Conservation (phyloP, 495 filamentous ascomycete genomes). For the Hamigera avellanea region DNA sequence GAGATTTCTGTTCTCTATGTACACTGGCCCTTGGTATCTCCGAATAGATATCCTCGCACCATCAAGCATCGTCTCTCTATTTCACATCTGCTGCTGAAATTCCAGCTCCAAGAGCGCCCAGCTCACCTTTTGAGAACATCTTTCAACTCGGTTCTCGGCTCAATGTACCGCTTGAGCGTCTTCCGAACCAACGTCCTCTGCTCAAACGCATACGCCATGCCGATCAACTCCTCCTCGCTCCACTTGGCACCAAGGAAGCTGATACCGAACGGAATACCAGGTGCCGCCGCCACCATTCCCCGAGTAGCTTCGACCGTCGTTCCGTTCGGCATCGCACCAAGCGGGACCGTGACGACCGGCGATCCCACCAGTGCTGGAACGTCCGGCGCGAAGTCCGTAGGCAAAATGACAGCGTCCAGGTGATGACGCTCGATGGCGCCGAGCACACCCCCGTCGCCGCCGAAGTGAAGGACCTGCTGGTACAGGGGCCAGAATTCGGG, state of each 20-base stretch:
- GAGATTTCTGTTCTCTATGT: too few species aligned
- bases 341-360: conserved; percentile 40
- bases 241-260: conserved; percentile 46
- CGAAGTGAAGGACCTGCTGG: conserved; percentile 31
- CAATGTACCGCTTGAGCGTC: conserved; percentile 34
- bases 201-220: conserved; percentile 59
- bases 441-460: conserved; percentile 36
- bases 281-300: conserved; percentile 28
- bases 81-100: too few species aligned
- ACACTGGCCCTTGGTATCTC: too few species aligned
- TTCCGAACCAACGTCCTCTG: conserved; percentile 44
- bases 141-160: conserved; percentile 34
- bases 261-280: conserved; percentile 46
- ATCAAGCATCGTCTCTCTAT: too few species aligned
- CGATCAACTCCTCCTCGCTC: conserved; percentile 44
- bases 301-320: conserved; percentile 27
- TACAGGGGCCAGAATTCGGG: conserved; percentile 31
- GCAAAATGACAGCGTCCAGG: conserved; percentile 40
- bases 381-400: conserved; percentile 27
- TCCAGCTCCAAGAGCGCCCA: too few species aligned
- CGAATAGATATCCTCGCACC: too few species aligned
- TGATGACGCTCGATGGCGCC: conserved; percentile 34
- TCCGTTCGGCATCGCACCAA: conserved; percentile 37
- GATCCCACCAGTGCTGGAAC: conserved; percentile 38
- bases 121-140: conserved; percentile 17